Base-by-base conservation (phyloP, 805 yeast genomes). In the Candida boleticola region DNA sequence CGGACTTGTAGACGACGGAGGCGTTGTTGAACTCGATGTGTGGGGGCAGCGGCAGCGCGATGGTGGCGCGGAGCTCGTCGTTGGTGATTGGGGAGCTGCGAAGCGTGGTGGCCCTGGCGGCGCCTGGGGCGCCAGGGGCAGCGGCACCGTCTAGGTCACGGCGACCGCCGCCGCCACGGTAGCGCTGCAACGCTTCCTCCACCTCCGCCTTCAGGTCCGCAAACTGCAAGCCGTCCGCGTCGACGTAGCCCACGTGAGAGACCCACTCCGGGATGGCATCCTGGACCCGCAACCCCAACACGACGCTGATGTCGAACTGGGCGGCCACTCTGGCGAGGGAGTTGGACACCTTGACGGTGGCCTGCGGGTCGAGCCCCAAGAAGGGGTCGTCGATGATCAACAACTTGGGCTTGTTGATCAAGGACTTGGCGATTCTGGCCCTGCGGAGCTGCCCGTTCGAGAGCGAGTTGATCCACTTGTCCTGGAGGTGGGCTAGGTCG, bases 371-470 rank as follows among this genome's bases (percentile, higher is more conserved):
- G 14, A 92, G 68, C 0, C 98, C 99, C 31, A 93, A 61, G 53
- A 89, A 92, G 7, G 97, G 97, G 54, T 93, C 98, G 60, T 93
- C 98, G 16, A 92, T 73, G 3, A 92, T 58, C 40, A 89, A 63
- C 23, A 89, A 49, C 34, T 71, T 67, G 0, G 97, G 96, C 26
- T 76, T 66, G 35, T 71, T 68, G 42, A 88, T 72, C 33, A 93
- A 53, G 0, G 89, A 80, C 46, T 77, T 75, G 0, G 97, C 98
- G 21, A 93, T 65, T 46, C 97, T 73, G 0, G 97, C 96, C 39
- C 99, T 71, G 52, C 99, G 74, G 59, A 86, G 81, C 61, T 93
- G 99, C 0, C 99, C 99, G 60, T 93, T 93, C 60, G 96, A 86
- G 34, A 93, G 67, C 0, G 92, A 86, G 59, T 88, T 87, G 26